phyloP scores from a whole-genome alignment of 2,329 filamentous ascomycete species.

The Diaporthe ampelina region DNA sequence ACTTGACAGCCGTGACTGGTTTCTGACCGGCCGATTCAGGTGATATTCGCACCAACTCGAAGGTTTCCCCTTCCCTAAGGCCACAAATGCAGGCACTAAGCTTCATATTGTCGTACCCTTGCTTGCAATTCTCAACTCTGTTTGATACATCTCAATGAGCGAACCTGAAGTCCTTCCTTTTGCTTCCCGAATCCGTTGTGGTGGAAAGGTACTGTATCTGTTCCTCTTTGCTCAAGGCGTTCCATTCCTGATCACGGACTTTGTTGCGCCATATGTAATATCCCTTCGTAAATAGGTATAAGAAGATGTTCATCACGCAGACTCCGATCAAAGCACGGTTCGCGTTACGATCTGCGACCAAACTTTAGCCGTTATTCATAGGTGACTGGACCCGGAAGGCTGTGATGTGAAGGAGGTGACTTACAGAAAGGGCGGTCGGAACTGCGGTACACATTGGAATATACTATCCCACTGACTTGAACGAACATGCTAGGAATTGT shows the following conservation, averaged over 20 bases:
- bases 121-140: not conserved
- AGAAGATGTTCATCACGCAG: conserved; percentile 61
- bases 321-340: conserved; percentile 47
- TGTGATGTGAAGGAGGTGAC: conserved; percentile 46
- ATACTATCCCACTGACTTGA: conserved; percentile 16
- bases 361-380: not conserved
- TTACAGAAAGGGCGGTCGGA: conserved; percentile 42
- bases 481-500: conserved; percentile 1
- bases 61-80: too few species aligned
- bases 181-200: conserved; percentile 51
- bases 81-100: not conserved
- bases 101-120: not conserved
- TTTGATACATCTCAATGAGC: conserved; percentile 44
- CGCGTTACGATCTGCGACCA: not conserved
- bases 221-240: conserved; percentile 55
- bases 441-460: conserved; percentile 25
- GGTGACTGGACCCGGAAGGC: conserved; percentile 51
- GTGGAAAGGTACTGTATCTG: conserved; percentile 49
- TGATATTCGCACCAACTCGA: too few species aligned
- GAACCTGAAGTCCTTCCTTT: conserved; percentile 52
- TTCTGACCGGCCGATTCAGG: too few species aligned
- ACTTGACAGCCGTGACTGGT: too few species aligned
- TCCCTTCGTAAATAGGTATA: conserved; percentile 63
- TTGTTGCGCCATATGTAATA: conserved; percentile 67
- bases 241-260: conserved; percentile 60